A percentile compares a stretch with the other conserved stretches of the same genome.
These are phyloP conservation scores for Suillus weaverae DNA, from an alignment of 768 basidiomycete genomes.

Conservation along the genomic window DNA sequence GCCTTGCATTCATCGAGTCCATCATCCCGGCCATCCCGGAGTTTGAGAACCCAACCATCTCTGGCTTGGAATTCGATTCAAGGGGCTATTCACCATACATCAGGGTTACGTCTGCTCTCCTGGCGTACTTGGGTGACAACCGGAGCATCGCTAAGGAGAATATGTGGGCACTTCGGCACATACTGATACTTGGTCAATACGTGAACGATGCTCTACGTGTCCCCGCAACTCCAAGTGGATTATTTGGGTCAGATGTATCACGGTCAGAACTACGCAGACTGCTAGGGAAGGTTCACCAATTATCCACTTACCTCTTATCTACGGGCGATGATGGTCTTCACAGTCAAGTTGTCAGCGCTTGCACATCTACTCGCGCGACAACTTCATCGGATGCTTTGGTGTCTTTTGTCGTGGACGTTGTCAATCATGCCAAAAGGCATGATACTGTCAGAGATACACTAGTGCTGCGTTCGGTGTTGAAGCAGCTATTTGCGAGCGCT, in stretches of 20 bases:
- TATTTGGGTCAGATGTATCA: constrained; percentile 45
- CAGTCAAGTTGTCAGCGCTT: constrained; percentile 36
- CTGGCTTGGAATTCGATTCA: constrained; percentile 37
- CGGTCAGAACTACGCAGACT: constrained; percentile 40
- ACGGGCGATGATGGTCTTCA: constrained; percentile 54
- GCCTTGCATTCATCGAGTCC: constrained; percentile 60
- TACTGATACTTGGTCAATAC: constrained; percentile 61
- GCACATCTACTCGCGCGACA: constrained; percentile 28
- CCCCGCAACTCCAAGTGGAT: constrained; percentile 45
- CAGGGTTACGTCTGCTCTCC: constrained; percentile 55
- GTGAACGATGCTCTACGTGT: constrained; percentile 61
- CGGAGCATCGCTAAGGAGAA: constrained; percentile 60
- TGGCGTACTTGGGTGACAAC: constrained; percentile 56
- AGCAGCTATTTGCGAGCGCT: constrained; percentile 57
- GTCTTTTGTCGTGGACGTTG: constrained; percentile 35
- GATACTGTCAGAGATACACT: constrained; percentile 58
- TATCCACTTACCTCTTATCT: constrained; percentile 62
- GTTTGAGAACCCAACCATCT: constrained; percentile 15
- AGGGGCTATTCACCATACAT: constrained; percentile 60
- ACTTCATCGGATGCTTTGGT: constrained; percentile 21
- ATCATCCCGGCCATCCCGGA: constrained; percentile 49
- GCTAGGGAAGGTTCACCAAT: constrained; percentile 45
- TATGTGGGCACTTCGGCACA: constrained; percentile 68
- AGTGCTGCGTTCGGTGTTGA: constrained; percentile 60
- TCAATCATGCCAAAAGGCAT: constrained; percentile 29